Evolutionary conservation across 1,139 yeast species (phyloP).

Genomic region (Protomyces gravidus): DNA sequence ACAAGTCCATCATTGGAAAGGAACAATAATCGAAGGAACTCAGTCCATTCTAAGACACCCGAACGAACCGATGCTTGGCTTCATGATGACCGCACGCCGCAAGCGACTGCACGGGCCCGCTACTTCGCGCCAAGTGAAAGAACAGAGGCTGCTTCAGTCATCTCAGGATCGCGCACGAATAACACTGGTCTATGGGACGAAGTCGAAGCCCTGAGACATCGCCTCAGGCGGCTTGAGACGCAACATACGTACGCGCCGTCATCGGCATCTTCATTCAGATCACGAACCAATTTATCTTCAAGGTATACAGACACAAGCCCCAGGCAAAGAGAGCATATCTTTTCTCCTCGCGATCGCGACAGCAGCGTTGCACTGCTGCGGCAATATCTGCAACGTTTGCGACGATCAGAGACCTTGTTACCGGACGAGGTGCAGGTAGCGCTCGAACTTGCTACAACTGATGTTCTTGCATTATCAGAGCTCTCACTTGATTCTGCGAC

Average conservation of each 20-base stretch:
- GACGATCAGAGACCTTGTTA: neutral
- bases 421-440: neutral
- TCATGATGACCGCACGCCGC: neutral
- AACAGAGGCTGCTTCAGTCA: neutral
- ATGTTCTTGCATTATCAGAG: conserved; percentile 7
- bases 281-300: neutral
- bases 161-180: neutral
- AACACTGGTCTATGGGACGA: neutral
- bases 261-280: neutral
- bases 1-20: too few species aligned
- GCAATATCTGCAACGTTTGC: neutral
- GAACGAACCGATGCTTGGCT: neutral
- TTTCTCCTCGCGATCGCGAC: neutral
- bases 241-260: neutral
- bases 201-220: neutral
- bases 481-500: neutral
- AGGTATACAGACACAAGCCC: too few species aligned
- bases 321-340: too few species aligned
- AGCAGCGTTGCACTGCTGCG: neutral
- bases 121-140: neutral
- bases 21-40: too few species aligned
- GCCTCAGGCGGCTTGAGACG: neutral
- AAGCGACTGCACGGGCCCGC: neutral
- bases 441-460: conserved; percentile 9
- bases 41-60: neutral